These are phyloP conservation scores for Pluteus cervinus DNA, from an alignment of 768 basidiomycete genomes.

Conservation along the genomic window DNA sequence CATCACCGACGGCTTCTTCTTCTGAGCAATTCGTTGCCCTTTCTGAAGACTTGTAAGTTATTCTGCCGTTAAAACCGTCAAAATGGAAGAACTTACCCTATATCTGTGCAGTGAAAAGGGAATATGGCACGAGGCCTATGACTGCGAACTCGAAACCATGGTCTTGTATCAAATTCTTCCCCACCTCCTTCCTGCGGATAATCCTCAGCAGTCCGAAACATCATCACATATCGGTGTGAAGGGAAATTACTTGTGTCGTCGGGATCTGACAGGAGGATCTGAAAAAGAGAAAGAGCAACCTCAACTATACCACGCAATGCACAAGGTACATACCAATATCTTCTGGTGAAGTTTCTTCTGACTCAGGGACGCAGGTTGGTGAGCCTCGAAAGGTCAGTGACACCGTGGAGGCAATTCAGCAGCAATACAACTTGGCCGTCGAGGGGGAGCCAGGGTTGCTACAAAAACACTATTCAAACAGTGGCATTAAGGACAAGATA, in stretches of 20 bases:
- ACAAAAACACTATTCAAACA: conserved; percentile 11
- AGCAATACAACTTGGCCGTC: too few relatives aligned
- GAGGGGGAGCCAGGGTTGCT: conserved; percentile 8
- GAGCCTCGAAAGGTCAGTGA: conserved; percentile 7
- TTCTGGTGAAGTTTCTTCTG: conserved; percentile 2
- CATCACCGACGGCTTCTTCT: conserved; percentile 23
- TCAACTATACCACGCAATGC: conserved; percentile 14
- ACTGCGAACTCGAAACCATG: conserved; percentile 16
- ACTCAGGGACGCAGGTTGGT: not conserved
- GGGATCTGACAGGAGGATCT: conserved; percentile 17
- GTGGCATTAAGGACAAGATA: conserved; percentile 25
- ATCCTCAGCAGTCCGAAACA: conserved; percentile 25
- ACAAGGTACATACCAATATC: conserved; percentile 2
- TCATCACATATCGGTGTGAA: conserved; percentile 18
- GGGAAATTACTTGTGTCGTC: conserved; percentile 17
- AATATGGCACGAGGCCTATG: conserved; percentile 18
- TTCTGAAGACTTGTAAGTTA: conserved; percentile 10
- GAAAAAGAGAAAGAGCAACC: conserved; percentile 13
- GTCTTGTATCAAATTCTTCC: conserved; percentile 19
- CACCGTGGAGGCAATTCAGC: too few relatives aligned
- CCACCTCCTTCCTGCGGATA: conserved; percentile 23
- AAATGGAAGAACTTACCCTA: not conserved
- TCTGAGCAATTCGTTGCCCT: conserved; percentile 24
- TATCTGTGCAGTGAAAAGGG: conserved; percentile 5
- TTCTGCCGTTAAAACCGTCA: too few relatives aligned